Evolutionary conservation across 345 rosid genomes (phyloP).

Genomic region (Triadica sebifera): DNA sequence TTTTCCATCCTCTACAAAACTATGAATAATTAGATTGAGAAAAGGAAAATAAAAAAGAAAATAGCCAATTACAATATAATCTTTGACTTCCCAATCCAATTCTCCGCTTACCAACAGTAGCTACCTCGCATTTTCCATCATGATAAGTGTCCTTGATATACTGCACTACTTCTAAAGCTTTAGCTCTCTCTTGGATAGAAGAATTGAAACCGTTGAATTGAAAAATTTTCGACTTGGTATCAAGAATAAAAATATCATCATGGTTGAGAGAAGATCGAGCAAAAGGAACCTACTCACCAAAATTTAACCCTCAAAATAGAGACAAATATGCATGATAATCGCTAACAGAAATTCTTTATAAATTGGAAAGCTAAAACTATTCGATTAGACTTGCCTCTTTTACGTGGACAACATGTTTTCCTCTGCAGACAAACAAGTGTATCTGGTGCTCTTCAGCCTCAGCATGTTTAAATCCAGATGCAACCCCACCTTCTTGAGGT

Average conservation of each 20-base stretch:
- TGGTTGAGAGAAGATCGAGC: constrained; percentile 93
- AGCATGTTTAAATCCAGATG: constrained; percentile 81
- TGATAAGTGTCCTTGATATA: constrained; percentile 93
- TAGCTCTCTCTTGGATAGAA: constrained; percentile 98
- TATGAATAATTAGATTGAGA: constrained; percentile 18
- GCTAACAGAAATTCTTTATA: neutral
- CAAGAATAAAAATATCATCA: constrained; percentile 92
- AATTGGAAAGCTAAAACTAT: constrained; percentile 1
- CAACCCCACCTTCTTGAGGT: constrained; percentile 92
- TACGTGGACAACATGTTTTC: constrained; percentile 89
- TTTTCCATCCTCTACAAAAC: constrained; percentile 79
- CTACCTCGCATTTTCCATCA: constrained; percentile 92
- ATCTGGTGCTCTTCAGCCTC: constrained; percentile 73
- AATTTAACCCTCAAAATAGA: neutral
- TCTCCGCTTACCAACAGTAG: constrained; percentile 77
- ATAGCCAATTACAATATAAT: constrained; percentile 6
- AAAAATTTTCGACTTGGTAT: constrained; percentile 85
- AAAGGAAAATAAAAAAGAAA: neutral
- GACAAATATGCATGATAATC: neutral
- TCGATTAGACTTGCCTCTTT: constrained; percentile 65
- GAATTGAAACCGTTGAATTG: constrained; percentile 96
- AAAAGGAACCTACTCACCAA: constrained; percentile 65
- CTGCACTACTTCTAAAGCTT: constrained; percentile 97
- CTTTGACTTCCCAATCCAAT: constrained; percentile 13
- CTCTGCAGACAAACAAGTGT: constrained; percentile 83